A percentile compares a stretch with the other conserved stretches of the same genome.
phyloP scores from a whole-genome alignment of 2,329 filamentous ascomycete species.

The Claviceps sp. region DNA sequence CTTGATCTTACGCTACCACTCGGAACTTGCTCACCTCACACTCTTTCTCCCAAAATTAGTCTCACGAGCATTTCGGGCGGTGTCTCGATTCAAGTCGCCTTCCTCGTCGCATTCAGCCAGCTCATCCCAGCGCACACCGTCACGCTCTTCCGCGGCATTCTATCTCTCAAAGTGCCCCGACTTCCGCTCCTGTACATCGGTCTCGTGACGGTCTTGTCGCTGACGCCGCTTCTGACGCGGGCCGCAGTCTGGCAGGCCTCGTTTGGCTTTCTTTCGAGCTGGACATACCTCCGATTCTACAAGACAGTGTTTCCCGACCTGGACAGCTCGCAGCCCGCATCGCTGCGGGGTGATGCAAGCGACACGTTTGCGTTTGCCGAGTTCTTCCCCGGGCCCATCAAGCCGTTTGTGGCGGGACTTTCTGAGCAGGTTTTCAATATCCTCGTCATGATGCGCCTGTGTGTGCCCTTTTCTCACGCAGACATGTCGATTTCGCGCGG shows the following conservation, averaged over 20 bases:
- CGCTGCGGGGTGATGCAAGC: slow-evolving; percentile 77
- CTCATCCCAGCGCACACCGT: slow-evolving; percentile 95
- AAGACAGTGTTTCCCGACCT: slow-evolving; percentile 62
- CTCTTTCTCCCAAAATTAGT: slow-evolving; percentile 26
- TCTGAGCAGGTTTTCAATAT: slow-evolving; percentile 60
- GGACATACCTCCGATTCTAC: slow-evolving; percentile 95
- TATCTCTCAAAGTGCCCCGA: slow-evolving; percentile 74
- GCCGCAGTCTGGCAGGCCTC: slow-evolving; percentile 68
- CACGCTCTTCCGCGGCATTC: slow-evolving; percentile 73
- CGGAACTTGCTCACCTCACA: too few species aligned
- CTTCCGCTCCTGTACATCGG: slow-evolving; percentile 62
- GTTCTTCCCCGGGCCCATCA: slow-evolving; percentile 79
- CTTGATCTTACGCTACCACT: not conserved
- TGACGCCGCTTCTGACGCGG: slow-evolving; percentile 47
- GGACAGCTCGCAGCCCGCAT: slow-evolving; percentile 44
- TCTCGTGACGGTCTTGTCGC: slow-evolving; percentile 51
- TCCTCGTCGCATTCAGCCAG: slow-evolving; percentile 95
- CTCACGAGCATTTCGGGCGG: slow-evolving; percentile 77
- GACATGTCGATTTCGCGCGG: slow-evolving; percentile 67
- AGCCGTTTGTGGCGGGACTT: slow-evolving; percentile 63
- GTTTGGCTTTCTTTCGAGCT: slow-evolving; percentile 75
- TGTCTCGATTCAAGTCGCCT: slow-evolving; percentile 78
- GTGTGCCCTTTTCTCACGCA: slow-evolving; percentile 72
- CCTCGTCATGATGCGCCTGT: slow-evolving; percentile 63
- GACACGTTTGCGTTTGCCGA: slow-evolving; percentile 94